Evolutionary conservation across 108 stramenopile species (phyloP).

Genomic region (Skeletonema menzelii): DNA sequence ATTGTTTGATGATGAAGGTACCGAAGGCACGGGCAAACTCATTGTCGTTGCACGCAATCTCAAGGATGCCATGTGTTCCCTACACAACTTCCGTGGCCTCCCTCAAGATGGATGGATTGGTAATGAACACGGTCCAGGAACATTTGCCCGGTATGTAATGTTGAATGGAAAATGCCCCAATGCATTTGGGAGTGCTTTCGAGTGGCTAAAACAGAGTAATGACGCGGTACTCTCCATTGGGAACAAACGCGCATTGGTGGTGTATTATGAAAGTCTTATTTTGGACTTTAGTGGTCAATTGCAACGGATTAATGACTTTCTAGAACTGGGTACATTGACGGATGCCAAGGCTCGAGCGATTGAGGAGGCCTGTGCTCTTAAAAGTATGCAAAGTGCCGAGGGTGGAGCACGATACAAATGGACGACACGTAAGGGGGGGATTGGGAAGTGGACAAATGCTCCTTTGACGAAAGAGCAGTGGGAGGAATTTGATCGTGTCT

Average conservation of each 20-base stretch:
- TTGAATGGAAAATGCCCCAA: not conserved
- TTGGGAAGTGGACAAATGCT: conserved; percentile 5
- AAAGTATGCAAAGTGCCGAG: conserved; percentile 36
- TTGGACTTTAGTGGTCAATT: not conserved
- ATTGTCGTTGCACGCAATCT: conserved; percentile 2
- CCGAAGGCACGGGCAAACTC: not conserved
- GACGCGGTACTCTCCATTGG: not conserved
- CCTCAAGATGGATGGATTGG: conserved; percentile 1
- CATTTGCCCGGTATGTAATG: not conserved
- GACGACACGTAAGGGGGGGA: not conserved
- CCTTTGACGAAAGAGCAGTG: not conserved
- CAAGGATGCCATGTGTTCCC: conserved; percentile 6
- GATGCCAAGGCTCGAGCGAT: conserved; percentile 1
- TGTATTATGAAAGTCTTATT: conserved; percentile 12
- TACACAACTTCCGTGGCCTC: not conserved
- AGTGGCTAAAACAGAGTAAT: not conserved
- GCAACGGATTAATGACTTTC: conserved; percentile 5
- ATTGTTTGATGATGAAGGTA: conserved; percentile 5
- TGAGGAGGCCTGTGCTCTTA: not conserved
- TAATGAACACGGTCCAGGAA: conserved; percentile 6
- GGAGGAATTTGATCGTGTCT: conserved; percentile 1
- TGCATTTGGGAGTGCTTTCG: not conserved
- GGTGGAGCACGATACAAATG: conserved; percentile 22
- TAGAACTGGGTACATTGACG: not conserved
- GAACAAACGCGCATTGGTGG: conserved; percentile 10